Base-by-base conservation (phyloP, 75 land plant genomes). In the Pinus albicaulis region DNA sequence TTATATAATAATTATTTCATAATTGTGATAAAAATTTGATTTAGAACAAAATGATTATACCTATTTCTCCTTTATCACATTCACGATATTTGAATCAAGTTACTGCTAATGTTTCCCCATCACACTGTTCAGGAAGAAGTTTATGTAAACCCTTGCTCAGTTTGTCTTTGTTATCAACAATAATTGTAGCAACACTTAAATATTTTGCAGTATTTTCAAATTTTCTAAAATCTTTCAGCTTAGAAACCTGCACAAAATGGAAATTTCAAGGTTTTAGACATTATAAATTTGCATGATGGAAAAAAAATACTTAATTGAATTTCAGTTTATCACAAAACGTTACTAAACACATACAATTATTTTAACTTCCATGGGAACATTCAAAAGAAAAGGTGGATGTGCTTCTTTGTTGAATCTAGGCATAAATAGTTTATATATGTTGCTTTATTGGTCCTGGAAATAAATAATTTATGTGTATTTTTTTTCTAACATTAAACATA, bases 181-280 rank as follows among this genome's bases (percentile, higher is more conserved):
- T 79, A 34, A 81, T 69, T 3, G 89, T 88, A 8, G 95, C 87
- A 22, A 93, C 89, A 31, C 84, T 76, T 16, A 96, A 78, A 31
- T 95, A 98, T 57, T 94, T 95, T 7, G 96, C 68, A n/a, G 92
- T 94, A 76, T 94, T 94, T 80, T 93, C 99, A 84, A n/a, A n/a
- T n/a, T n/a, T n/a, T n/a, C n/a, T n/a, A n/a, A n/a, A n/a, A n/a
- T n/a, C n/a, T 76, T 96, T 90, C 70, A 96, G 86, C 81, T 87
- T 89, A 48, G 94, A 98, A 52, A 96, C 81, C 99, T 96, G 83
- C 36, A 65, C 19, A 41, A 55, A 57, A 38, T 57, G 22, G 48
- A 17, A 63, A 52, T n/a, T 22, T 36, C 23, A 20, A 38, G 20
- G 19, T 34, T 59, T 11, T 11, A 36, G 63, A n/a, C 7, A 58